A percentile compares a stretch with the other conserved stretches of the same genome.
Conservation (phyloP, 257 asterid species). For the Asclepias syriaca region DNA sequence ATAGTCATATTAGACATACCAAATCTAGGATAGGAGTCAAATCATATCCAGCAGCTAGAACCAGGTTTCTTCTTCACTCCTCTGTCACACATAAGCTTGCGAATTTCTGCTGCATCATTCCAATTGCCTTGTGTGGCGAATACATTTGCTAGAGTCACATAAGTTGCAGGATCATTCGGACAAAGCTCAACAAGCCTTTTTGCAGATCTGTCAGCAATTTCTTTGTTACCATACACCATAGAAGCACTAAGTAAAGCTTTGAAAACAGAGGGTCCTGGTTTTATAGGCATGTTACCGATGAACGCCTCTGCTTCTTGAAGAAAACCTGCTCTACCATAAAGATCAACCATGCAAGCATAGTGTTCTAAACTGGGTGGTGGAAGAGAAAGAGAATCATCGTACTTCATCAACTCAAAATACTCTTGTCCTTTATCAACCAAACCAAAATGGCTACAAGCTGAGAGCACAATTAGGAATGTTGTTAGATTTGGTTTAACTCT, state of each 20-base stretch:
- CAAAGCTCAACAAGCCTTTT: constrained; percentile 47
- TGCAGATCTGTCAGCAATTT: constrained; percentile 38
- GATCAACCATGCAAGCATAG: constrained; percentile 59
- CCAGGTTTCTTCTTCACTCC: constrained; percentile 51
- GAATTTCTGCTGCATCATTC: constrained; percentile 45
- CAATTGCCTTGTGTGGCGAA: constrained; percentile 58
- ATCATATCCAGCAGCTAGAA: constrained; percentile 51
- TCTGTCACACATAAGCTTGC: constrained; percentile 38
- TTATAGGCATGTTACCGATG: constrained; percentile 43
- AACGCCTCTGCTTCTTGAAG: constrained; percentile 53
- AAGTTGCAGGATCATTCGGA: constrained; percentile 53
- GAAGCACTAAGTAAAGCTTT: constrained; percentile 54
- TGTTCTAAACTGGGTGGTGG: constrained; percentile 45
- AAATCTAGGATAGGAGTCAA: background rate
- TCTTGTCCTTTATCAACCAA: constrained; percentile 46
- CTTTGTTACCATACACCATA: constrained; percentile 49
- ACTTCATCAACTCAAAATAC: constrained; percentile 49
- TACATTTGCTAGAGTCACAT: constrained; percentile 49
- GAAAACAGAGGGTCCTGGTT: constrained; percentile 39
- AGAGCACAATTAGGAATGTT: constrained; percentile 48
- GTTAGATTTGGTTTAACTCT: constrained; percentile 42
- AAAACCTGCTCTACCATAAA: constrained; percentile 56
- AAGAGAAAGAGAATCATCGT: constrained; percentile 24
- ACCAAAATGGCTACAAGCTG: constrained; percentile 65
- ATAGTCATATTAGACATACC: too few relatives aligned